Base-by-base conservation (phyloP, 2,329 filamentous ascomycete species). In the Rhinocladiella similis region DNA sequence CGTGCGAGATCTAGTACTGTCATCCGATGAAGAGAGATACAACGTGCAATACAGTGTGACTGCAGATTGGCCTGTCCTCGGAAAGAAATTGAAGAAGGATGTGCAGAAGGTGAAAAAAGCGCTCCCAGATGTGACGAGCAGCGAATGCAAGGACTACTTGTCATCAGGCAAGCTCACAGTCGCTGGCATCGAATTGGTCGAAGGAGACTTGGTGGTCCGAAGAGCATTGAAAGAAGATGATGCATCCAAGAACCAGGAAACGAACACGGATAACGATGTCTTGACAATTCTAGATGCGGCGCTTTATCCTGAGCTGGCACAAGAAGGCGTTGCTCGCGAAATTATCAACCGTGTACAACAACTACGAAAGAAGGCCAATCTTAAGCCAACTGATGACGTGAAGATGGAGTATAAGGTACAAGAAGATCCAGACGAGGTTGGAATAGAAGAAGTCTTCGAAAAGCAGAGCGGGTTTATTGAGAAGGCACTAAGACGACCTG, bases 61-160 rank as follows among this genome's bases (percentile, higher is more conserved):
- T 38, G 92, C 91, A 6, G 94, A 99, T 73, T 97, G 94, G 88
- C 91, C 94, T 13, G 88, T 90, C 1, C 81, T 99, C 14, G 94
- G 94, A 63, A 96, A 96, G 83, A 97, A 97, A 78, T 82, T 97
- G 65, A 96, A 96, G 81, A 97, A 96, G 75, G 92, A 97, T 68
- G 90, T 91, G 63, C 85, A 86, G 63, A 90, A 88, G 70, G 91
- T 97, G 65, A 95, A 95, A 80, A 95, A 93, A 76, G 91, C 90
- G 1, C 77, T 99, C 45, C 92, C 92, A 5, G 80, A 76, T 38
- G 78, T 99, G 47, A 89, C 83, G 18, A 92, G 87, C 64, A 85
- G 90, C 10, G 83, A 96, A 64, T 91, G 96, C 59, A 90, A 92
- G 71, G 77, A 79, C 38, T 99, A 91, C 70, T 79, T 94, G 39